Evolutionary conservation across 2,329 filamentous ascomycete species (phyloP).

Genomic region (Fusarium bactridioides): DNA sequence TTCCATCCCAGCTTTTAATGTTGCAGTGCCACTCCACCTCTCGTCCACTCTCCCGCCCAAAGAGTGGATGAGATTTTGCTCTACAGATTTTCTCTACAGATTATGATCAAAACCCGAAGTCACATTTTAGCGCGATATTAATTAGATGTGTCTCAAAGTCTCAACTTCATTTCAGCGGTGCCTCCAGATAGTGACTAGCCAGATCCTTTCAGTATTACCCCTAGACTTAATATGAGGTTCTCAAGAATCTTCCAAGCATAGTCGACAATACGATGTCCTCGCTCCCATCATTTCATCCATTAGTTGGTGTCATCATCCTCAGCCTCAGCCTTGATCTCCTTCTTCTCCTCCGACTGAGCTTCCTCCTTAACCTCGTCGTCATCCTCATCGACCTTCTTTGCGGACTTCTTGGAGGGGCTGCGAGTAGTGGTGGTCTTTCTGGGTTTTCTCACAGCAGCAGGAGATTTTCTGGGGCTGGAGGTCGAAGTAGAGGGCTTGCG

Average conservation of each 20-base stretch:
- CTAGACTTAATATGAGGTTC: background rate
- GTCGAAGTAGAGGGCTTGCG: constrained; percentile 28
- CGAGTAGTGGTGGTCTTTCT: constrained; percentile 45
- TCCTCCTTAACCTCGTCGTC: constrained; percentile 35
- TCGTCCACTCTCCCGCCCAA: background rate
- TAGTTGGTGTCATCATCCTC: background rate
- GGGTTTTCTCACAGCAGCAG: constrained; percentile 40
- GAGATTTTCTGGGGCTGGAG: constrained; percentile 43
- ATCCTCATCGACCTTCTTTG: constrained; percentile 43
- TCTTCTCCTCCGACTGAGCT: constrained; percentile 9
- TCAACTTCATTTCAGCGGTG: background rate
- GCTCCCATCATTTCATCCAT: background rate
- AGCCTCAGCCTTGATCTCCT: constrained; percentile 13
- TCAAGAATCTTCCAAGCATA: background rate
- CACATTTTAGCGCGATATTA: background rate
- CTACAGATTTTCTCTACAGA: background rate
- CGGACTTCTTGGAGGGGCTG: constrained; percentile 43
- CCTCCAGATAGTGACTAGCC: background rate
- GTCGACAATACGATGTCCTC: background rate
- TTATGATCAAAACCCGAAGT: background rate
- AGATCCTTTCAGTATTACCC: background rate
- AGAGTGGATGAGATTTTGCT: background rate
- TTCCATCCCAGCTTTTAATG: background rate
- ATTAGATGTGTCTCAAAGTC: background rate
- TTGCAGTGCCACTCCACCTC: background rate